A percentile compares a stretch with the other conserved stretches of the same genome.
phyloP scores from a whole-genome alignment of 768 basidiomycete species.

The Cyclocybe cylindracea region DNA sequence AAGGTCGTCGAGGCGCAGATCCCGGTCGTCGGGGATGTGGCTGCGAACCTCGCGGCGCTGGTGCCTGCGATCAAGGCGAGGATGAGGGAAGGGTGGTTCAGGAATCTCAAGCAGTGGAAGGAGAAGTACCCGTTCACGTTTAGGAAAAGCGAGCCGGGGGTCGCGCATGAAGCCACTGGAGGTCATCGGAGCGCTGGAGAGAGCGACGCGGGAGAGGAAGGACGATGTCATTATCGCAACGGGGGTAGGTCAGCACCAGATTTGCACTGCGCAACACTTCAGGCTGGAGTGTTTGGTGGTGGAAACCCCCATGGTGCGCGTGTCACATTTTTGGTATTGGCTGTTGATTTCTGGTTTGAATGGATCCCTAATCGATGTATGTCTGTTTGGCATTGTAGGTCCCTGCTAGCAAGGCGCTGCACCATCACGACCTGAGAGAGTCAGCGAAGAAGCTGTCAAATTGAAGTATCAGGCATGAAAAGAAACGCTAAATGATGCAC shows the following conservation, averaged over 20 bases:
- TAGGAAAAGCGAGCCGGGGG: conserved; percentile 59
- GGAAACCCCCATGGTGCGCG: conserved; percentile 76
- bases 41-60: conserved; percentile 76
- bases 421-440: conserved; percentile 59
- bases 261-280: conserved; percentile 98
- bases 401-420: conserved; percentile 90
- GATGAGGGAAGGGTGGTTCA: conserved; percentile 80
- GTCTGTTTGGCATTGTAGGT: conserved; percentile 44
- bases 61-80: conserved; percentile 73
- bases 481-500: conserved; percentile 4
- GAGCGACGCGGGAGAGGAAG: conserved; percentile 76
- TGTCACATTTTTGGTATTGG: conserved; percentile 3
- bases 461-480: background rate
- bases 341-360: no score
- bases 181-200: conserved; percentile 90
- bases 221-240: conserved; percentile 88
- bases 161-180: conserved; percentile 92
- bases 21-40: conserved; percentile 92
- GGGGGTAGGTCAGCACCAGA: conserved; percentile 99
- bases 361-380: conserved; percentile 3
- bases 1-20: conserved; percentile 96
- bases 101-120: conserved; percentile 85
- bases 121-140: conserved; percentile 87
- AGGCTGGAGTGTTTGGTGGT: conserved; percentile 93
- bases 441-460: conserved; percentile 12